Base-by-base conservation (phyloP, 2,329 filamentous ascomycete genomes). In the Acarospora socialis region DNA sequence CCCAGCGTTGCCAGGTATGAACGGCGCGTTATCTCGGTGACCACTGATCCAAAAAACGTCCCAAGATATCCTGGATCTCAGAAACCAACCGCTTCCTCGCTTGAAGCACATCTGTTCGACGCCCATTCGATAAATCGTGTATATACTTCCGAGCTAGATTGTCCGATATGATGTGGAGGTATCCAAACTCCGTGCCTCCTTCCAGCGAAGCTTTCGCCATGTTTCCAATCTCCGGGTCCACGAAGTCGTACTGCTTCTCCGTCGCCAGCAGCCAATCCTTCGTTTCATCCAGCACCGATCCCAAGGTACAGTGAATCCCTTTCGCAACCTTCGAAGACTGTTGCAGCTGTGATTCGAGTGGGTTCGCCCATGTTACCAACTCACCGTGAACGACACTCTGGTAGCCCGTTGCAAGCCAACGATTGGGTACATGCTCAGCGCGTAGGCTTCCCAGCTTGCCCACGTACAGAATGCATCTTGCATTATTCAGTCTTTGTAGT, bases 171-270 rank as follows among this genome's bases (percentile, higher is more conserved):
- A 27, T 31, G n/a, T 35, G 33, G 4, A 35, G 14, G 13, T 24
- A 30, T 14, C 33, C 27, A 14, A 25, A 31, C 5, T 30, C 16
- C 4, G 21, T 26, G n/a, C 27, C 27, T 10, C 21, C 33, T 17
- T 35, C 33, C 12, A 37, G 14, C 13, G 36, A 30, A 10, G 38
- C 10, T 18, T 41, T 40, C 12, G 38, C 38, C 38, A 40, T 40
- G 7, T 38, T 32, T 8, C 38, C 35, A 15, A 40, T 38, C 24
- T 40, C 36, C 8, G 33, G 38, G 27, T 40, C 38, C 6, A 40
- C 38, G 22, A 36, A 38, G 17, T 38, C 38, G 7, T 18, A 33
- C 12, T 33, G 18, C 17, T 30, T 38, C 21, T 35, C 28, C 20
- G 19, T 26, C 13, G 31, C 25, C 5, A 8, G 17, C 9, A 36